These are phyloP conservation scores for Colletotrichum sp. DNA, from an alignment of 2,329 filamentous ascomycete species.

Conservation along the genomic window DNA sequence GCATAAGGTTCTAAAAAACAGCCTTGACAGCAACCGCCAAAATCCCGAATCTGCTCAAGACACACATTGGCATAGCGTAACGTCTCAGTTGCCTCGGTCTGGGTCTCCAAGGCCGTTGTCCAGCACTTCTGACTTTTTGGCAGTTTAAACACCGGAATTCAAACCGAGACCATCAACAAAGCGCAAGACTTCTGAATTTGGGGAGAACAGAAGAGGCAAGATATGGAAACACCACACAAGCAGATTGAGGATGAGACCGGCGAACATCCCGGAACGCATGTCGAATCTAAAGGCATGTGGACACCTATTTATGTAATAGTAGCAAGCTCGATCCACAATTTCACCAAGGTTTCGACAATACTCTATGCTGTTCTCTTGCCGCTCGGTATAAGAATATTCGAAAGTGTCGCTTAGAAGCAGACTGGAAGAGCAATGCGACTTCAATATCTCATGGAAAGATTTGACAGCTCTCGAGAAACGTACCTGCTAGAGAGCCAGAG, in stretches of 20 bases:
- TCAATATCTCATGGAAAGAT: background rate
- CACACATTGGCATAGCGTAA: background rate
- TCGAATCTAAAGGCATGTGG: background rate
- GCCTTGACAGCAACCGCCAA: background rate
- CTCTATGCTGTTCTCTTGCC: background rate
- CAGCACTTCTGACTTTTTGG: background rate
- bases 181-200: background rate
- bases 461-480: background rate
- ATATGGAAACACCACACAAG: background rate
- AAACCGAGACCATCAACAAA: background rate
- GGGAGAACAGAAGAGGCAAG: background rate
- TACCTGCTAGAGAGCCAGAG: background rate
- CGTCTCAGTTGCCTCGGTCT: background rate
- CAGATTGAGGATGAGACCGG: rapidly evolving
- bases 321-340: background rate
- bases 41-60: background rate
- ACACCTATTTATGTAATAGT: rapidly evolving
- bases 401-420: background rate
- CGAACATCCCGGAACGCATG: rapidly evolving
- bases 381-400: background rate
- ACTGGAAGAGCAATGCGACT: too few species aligned
- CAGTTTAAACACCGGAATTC: background rate
- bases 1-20: background rate
- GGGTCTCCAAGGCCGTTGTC: too few species aligned
- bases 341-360: background rate